These are phyloP conservation scores for Tetrahymena borealis DNA, from an alignment of 73 alveolate species.

Conservation along the genomic window DNA sequence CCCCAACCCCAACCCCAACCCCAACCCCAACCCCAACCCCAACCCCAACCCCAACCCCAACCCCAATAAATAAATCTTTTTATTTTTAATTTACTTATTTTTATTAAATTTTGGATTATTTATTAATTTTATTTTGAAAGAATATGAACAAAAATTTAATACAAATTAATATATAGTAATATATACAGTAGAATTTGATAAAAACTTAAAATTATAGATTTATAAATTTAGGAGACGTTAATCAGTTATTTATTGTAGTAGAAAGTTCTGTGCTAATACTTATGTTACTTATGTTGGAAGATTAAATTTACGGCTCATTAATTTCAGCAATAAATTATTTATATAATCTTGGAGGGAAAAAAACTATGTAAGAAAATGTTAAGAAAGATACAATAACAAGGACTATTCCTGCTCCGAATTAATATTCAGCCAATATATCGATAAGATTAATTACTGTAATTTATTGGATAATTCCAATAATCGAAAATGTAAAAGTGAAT, in stretches of 20 bases:
- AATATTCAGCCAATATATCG: background rate
- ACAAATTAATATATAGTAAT: background rate
- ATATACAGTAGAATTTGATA: background rate
- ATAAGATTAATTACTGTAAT: background rate
- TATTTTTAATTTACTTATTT: background rate
- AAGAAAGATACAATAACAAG: background rate
- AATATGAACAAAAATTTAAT: no score
- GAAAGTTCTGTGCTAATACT: background rate
- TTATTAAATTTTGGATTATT: background rate
- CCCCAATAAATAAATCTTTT: background rate
- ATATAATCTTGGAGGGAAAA: background rate
- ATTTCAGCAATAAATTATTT: background rate
- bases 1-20: background rate
- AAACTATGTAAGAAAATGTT: background rate
- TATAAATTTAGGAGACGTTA: background rate
- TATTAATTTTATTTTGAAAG: no score
- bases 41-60: background rate
- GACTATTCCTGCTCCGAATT: background rate
- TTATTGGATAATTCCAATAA: background rate
- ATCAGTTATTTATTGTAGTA: background rate
- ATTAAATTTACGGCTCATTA: background rate
- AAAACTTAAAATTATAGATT: background rate
- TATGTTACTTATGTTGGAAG: background rate
- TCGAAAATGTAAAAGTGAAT: background rate
- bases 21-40: conserved; percentile 1